phyloP scores from a whole-genome alignment of 257 asterid genomes.

The Euphrasia confusa region DNA sequence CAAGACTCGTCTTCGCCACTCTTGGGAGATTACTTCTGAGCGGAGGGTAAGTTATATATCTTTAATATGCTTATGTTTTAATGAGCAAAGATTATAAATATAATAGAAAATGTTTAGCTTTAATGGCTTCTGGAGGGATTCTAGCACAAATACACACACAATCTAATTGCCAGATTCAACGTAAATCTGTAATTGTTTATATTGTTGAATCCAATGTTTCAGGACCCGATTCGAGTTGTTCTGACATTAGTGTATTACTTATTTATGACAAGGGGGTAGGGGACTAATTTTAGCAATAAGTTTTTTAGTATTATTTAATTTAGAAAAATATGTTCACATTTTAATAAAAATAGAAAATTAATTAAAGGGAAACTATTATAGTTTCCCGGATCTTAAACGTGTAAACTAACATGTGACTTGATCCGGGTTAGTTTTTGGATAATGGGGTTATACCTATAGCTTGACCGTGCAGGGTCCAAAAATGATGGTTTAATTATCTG shows the following conservation, averaged over 20 bases:
- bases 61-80: background rate
- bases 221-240: background rate
- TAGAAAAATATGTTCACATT: too few relatives aligned
- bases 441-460: too few relatives aligned
- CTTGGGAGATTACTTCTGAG: slow-evolving; percentile 83
- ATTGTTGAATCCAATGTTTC: background rate
- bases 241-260: too few relatives aligned
- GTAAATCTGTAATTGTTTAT: background rate
- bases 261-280: too few relatives aligned
- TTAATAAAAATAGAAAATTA: too few relatives aligned
- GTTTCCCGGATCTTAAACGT: too few relatives aligned
- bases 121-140: slow-evolving; percentile 5
- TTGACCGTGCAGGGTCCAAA: background rate
- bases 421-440: too few relatives aligned
- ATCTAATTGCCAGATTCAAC: background rate
- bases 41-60: slow-evolving; percentile 63
- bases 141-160: too few relatives aligned
- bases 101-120: background rate
- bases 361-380: too few relatives aligned
- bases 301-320: too few relatives aligned
- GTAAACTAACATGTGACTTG: too few relatives aligned
- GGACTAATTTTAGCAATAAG: too few relatives aligned
- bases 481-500: background rate
- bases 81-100: background rate
- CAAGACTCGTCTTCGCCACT: slow-evolving; percentile 85